Evolutionary conservation across 202 grass and related monocot genomes (phyloP).

Genomic region (Schoenoplectus triqueter): DNA sequence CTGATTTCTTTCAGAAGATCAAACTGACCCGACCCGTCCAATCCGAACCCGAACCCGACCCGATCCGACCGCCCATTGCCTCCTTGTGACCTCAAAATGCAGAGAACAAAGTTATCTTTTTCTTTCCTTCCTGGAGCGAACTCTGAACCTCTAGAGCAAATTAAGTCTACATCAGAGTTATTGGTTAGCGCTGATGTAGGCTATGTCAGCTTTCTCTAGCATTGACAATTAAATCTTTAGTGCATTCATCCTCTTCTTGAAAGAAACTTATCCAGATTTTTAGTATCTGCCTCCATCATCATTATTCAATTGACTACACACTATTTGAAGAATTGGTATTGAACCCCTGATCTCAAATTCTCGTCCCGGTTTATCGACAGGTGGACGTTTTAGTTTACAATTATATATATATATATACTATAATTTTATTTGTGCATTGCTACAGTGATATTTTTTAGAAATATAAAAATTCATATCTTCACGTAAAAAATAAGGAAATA

Average conservation of each 20-base stretch:
- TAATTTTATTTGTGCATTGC: no score
- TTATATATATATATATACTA: no score
- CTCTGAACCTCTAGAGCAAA: no score
- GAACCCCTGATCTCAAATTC: background rate
- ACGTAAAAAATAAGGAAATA: no score
- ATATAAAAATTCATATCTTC: no score
- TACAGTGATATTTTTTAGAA: no score
- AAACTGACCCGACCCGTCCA: background rate
- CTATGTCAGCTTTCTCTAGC: constrained; percentile 1
- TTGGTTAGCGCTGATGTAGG: no score
- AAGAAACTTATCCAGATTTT: constrained; percentile 25
- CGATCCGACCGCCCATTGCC: no score
- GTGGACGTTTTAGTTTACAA: background rate
- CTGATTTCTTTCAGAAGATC: no score
- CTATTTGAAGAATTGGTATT: background rate
- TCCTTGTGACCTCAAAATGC: background rate
- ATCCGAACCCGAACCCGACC: background rate
- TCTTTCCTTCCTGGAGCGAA: background rate
- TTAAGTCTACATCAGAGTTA: no score
- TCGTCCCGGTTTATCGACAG: background rate
- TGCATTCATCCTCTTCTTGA: constrained; percentile 26
- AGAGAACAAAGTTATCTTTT: background rate
- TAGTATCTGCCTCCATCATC: background rate
- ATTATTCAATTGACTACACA: constrained; percentile 4
- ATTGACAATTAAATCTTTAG: constrained; percentile 16